These are phyloP conservation scores for Trichoderma virens DNA, from an alignment of 495 filamentous ascomycete species.

Conservation along the genomic window DNA sequence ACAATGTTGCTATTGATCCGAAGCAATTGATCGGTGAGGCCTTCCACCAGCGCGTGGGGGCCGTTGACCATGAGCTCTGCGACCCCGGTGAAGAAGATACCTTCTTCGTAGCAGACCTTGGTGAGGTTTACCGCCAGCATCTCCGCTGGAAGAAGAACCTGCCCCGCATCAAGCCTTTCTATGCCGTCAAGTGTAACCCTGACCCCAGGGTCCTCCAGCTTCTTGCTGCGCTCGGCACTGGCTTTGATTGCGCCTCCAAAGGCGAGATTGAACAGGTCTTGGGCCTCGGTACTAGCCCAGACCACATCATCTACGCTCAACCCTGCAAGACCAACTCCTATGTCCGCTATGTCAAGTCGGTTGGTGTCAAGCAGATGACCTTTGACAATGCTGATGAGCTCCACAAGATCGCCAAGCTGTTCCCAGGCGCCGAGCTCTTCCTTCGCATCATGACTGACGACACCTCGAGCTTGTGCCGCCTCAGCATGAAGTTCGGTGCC, in stretches of 20 bases:
- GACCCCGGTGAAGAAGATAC: constrained; percentile 89
- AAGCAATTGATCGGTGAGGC: constrained; percentile 66
- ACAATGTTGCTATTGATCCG: constrained; percentile 19
- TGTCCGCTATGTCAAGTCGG: constrained; percentile 73
- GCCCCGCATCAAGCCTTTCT: constrained; percentile 89
- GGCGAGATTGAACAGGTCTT: constrained; percentile 89
- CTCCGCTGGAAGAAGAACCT: constrained; percentile 95
- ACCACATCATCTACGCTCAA: constrained; percentile 96
- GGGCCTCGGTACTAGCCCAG: constrained; percentile 73
- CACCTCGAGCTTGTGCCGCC: constrained; percentile 82
- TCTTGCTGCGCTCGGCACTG: constrained; percentile 77
- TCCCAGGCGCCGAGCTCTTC: constrained; percentile 81
- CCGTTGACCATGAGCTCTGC: constrained; percentile 76
- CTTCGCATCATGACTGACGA: constrained; percentile 95
- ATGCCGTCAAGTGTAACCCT: constrained; percentile 98
- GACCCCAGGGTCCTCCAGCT: constrained; percentile 84
- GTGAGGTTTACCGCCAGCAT: constrained; percentile 97
- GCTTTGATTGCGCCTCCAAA: constrained; percentile 98
- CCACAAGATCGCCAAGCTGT: constrained; percentile 90
- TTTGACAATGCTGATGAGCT: constrained; percentile 98
- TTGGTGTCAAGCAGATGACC: constrained; percentile 95
- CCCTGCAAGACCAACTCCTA: constrained; percentile 99
- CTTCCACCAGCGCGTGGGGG: constrained; percentile 71
- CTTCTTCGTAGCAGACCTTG: constrained; percentile 96
- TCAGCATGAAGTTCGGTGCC: constrained; percentile 96